Evolutionary conservation across 495 filamentous ascomycete species (phyloP).

Genomic region (Daldinia decipiens): DNA sequence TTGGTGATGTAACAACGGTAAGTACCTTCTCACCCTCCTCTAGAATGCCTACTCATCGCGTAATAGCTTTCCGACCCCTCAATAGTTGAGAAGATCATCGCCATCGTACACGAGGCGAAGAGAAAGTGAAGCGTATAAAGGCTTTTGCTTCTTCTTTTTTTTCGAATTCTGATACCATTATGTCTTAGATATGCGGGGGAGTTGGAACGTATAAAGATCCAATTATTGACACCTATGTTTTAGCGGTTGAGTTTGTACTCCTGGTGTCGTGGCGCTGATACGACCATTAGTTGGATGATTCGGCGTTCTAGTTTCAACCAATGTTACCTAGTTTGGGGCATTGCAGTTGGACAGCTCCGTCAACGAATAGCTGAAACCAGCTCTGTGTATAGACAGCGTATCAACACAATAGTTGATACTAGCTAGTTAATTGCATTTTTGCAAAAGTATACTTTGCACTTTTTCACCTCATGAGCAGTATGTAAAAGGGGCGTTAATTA

Average conservation of each 20-base stretch:
- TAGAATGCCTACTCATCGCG: slow-evolving; percentile 49
- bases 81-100: slow-evolving; percentile 90
- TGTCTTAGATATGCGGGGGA: slow-evolving; percentile 20
- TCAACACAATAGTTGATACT: slow-evolving; percentile 1
- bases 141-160: slow-evolving; percentile 6
- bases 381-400: slow-evolving; percentile 6
- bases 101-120: slow-evolving; percentile 70
- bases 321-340: slow-evolving; percentile 9
- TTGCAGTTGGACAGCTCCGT: slow-evolving; percentile 11
- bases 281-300: slow-evolving; percentile 14
- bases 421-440: not conserved
- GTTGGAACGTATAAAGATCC: slow-evolving; percentile 19
- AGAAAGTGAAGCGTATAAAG: slow-evolving; percentile 55
- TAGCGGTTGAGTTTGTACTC: slow-evolving; percentile 3
- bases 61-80: slow-evolving; percentile 85
- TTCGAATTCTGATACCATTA: slow-evolving; percentile 32
- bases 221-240: slow-evolving; percentile 1
- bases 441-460: slow-evolving; percentile 5
- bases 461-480: not conserved
- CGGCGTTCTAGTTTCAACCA: slow-evolving; percentile 13
- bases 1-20: slow-evolving; percentile 93
- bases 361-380: slow-evolving; percentile 11
- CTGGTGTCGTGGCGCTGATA: slow-evolving; percentile 7
- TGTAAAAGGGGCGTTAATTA: not conserved
- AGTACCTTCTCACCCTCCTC: slow-evolving; percentile 48